These are phyloP conservation scores for Pythium periplocum DNA, from an alignment of 352 stramenopile species.

Conservation along the genomic window DNA sequence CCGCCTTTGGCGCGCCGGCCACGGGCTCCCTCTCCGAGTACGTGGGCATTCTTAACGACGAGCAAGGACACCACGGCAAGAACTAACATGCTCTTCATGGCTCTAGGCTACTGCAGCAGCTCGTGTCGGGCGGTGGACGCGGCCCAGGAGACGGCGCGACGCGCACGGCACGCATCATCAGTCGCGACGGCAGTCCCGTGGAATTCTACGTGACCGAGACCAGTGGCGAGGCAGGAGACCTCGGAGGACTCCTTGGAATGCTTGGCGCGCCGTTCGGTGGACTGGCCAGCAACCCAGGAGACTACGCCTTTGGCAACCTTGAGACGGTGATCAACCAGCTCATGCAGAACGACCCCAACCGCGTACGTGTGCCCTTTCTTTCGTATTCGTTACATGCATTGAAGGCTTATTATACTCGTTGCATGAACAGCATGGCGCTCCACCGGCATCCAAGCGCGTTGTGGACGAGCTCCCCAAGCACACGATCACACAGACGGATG, in stretches of 20 bases:
- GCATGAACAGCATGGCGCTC: constrained; percentile 58
- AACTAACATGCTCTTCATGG: constrained; percentile 1
- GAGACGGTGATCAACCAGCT: constrained; percentile 84
- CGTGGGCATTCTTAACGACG: background rate
- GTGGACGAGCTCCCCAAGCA: constrained; percentile 72
- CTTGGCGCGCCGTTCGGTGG: constrained; percentile 29
- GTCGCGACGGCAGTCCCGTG: constrained; percentile 57
- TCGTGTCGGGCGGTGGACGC: constrained; percentile 6
- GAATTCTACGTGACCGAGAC: constrained; percentile 74
- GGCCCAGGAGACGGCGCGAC: constrained; percentile 3
- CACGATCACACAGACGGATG: constrained; percentile 66
- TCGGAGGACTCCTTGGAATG: constrained; percentile 51
- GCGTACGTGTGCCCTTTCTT: constrained; percentile 32
- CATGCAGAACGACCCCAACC: constrained; percentile 85
- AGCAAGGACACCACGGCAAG: too few species aligned
- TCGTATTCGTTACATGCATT: background rate
- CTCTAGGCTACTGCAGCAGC: constrained; percentile 20
- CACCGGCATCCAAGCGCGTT: constrained; percentile 66
- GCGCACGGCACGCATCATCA: constrained; percentile 51
- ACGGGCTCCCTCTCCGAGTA: constrained; percentile 12
- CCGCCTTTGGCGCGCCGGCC: background rate
- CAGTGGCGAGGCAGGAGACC: constrained; percentile 20
- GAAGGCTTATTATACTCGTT: constrained; percentile 1
- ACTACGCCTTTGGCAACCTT: constrained; percentile 85
- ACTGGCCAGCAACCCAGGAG: constrained; percentile 55